Evolutionary conservation across 2,329 filamentous ascomycete genomes (phyloP).

Genomic region (Ceratocystis variospora): DNA sequence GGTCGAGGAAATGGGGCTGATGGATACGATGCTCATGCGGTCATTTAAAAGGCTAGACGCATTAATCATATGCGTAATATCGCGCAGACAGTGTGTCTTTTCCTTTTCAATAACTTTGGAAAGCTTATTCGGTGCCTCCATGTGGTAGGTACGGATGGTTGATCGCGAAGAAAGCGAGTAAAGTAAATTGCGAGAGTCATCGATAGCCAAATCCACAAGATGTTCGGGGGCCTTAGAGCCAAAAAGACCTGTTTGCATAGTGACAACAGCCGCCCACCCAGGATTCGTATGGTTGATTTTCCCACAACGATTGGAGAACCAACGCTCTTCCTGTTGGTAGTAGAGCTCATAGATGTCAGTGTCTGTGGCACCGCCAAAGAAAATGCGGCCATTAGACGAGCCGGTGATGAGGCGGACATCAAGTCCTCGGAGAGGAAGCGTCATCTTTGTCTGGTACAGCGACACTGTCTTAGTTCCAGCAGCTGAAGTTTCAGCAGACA

Average conservation of each 20-base stretch:
- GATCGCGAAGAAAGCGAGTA: constrained; percentile 83
- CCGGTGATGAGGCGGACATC: constrained; percentile 67
- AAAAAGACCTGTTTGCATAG: constrained; percentile 38
- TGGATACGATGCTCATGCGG: constrained; percentile 61
- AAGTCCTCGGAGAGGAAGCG: constrained; percentile 58
- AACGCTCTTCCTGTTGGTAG: constrained; percentile 93
- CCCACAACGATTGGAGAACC: constrained; percentile 80
- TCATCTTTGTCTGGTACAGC: constrained; percentile 82
- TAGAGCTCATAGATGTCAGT: constrained; percentile 87
- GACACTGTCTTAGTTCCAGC: constrained; percentile 59
- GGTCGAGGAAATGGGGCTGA: constrained; percentile 66
- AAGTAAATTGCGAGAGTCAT: constrained; percentile 74
- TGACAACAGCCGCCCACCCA: constrained; percentile 53
- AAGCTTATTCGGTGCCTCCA: constrained; percentile 52
- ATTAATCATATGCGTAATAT: constrained; percentile 77
- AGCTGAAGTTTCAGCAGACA: constrained; percentile 53
- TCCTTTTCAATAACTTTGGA: constrained; percentile 53
- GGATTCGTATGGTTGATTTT: constrained; percentile 79
- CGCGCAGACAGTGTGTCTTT: constrained; percentile 45
- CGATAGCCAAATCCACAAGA: constrained; percentile 67
- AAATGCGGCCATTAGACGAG: constrained; percentile 77
- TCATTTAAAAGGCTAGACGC: constrained; percentile 57
- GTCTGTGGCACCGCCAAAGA: constrained; percentile 69
- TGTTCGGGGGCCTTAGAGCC: constrained; percentile 43
- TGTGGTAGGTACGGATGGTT: constrained; percentile 81